phyloP scores from a whole-genome alignment of 257 asterid genomes.

The Gynochthodes officinalis region DNA sequence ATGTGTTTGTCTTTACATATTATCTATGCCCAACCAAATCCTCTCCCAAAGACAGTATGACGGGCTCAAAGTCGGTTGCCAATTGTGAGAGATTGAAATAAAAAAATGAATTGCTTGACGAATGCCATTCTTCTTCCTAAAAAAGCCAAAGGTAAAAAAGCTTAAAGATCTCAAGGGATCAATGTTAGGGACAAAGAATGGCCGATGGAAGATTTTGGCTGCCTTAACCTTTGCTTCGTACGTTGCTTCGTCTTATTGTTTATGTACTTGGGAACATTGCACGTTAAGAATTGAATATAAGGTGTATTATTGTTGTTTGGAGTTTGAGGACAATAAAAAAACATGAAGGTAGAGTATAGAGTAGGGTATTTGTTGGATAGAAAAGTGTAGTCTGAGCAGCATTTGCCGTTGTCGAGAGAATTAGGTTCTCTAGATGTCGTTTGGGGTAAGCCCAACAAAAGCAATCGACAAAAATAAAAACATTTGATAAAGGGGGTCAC shows the following conservation, averaged over 20 bases:
- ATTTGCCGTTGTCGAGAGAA: conserved; percentile 5
- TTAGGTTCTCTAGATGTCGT: conserved; percentile 2
- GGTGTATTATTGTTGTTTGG: background rate
- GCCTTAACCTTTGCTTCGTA: background rate
- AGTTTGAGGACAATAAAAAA: too few species aligned
- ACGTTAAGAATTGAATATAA: too few species aligned
- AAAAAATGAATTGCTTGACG: too few species aligned
- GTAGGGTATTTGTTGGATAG: background rate
- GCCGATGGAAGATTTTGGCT: background rate
- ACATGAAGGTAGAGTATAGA: background rate
- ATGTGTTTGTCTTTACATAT: too few species aligned
- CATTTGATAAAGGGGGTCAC: background rate
- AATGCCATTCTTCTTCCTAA: too few species aligned
- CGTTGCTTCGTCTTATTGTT: background rate
- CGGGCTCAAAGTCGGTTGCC: too few species aligned
- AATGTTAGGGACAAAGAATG: too few species aligned
- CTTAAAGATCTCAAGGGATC: too few species aligned
- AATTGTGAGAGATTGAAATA: too few species aligned
- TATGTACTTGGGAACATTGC: background rate
- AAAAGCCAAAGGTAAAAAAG: too few species aligned
- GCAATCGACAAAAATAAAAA: background rate
- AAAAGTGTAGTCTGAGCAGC: background rate
- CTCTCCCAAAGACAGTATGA: too few species aligned
- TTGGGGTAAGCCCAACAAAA: background rate
- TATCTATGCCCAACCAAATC: too few species aligned